Conservation (phyloP, 352 stramenopile species). For the Porosira glacialis region DNA sequence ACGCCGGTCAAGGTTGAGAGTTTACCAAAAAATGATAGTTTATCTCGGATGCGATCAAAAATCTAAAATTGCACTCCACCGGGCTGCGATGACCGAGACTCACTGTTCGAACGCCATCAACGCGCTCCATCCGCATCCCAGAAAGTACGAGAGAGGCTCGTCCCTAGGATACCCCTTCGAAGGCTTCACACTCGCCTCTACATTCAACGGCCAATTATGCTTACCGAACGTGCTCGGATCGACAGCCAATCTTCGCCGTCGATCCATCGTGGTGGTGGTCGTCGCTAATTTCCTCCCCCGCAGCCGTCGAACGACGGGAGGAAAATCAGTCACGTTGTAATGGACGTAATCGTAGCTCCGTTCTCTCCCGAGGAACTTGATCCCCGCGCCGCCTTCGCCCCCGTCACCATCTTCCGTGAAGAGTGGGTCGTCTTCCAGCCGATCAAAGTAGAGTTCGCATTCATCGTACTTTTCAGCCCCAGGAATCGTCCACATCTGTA, state of each 20-base stretch:
- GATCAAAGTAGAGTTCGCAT: constrained; percentile 52
- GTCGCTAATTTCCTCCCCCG: no score
- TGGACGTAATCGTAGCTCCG: constrained; percentile 15
- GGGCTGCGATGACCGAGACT: no score
- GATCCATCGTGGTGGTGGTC: no score
- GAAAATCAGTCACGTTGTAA: constrained; percentile 16
- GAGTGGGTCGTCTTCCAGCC: constrained; percentile 24
- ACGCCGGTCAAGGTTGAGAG: no score
- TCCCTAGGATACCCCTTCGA: constrained; percentile 16
- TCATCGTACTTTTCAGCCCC: constrained; percentile 26
- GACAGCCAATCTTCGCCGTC: constrained; percentile 23
- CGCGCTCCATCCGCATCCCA: constrained; percentile 50
- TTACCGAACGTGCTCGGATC: background rate
- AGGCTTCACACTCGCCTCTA: no score
- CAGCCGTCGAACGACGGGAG: constrained; percentile 3
- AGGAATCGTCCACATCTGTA: constrained; percentile 26
- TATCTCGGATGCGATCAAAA: no score
- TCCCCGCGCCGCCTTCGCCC: no score
- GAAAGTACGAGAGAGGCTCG: constrained; percentile 35
- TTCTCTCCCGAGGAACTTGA: constrained; percentile 21
- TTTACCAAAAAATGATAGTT: no score
- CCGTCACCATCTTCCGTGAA: constrained; percentile 19
- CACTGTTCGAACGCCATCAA: constrained; percentile 35
- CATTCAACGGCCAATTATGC: background rate
- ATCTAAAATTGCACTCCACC: no score